Conservation (phyloP, 306 rosid species). For the Corylus avellana region DNA sequence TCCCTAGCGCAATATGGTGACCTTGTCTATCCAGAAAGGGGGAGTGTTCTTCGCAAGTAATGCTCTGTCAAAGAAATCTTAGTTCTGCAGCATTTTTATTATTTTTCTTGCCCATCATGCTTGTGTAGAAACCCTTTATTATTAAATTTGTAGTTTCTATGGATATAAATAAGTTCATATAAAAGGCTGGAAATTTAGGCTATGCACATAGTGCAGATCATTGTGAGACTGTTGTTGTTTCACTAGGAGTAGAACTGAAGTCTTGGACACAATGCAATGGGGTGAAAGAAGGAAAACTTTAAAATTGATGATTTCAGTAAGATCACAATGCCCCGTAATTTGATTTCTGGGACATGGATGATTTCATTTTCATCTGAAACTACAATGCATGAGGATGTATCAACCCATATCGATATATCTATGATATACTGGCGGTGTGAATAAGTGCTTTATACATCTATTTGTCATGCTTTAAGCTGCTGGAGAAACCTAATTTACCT, state of each 20-base stretch:
- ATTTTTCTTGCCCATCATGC: neutral
- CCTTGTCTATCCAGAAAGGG: conserved; percentile 76
- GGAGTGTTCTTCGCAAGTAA: conserved; percentile 75
- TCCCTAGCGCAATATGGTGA: conserved; percentile 88
- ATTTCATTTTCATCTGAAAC: neutral
- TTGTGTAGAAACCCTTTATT: neutral
- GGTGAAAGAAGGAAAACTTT: neutral
- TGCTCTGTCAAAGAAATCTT: conserved; percentile 33
- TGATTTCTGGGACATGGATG: neutral
- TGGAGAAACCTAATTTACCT: conserved; percentile 3
- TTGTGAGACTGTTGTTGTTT: neutral
- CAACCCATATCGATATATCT: neutral
- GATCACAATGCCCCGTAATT: neutral
- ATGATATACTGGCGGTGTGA: neutral
- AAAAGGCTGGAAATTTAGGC: neutral
- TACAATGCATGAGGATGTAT: neutral
- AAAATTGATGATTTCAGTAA: neutral
- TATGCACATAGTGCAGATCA: neutral
- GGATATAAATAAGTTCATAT: neutral
- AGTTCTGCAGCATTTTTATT: conserved; percentile 15
- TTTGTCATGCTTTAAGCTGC: neutral
- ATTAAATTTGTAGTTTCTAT: neutral
- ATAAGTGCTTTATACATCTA: neutral
- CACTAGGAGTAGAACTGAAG: neutral
- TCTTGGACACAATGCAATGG: neutral